Evolutionary conservation across 2,329 filamentous ascomycete species (phyloP).

Genomic region (Sarocladium kiliense): DNA sequence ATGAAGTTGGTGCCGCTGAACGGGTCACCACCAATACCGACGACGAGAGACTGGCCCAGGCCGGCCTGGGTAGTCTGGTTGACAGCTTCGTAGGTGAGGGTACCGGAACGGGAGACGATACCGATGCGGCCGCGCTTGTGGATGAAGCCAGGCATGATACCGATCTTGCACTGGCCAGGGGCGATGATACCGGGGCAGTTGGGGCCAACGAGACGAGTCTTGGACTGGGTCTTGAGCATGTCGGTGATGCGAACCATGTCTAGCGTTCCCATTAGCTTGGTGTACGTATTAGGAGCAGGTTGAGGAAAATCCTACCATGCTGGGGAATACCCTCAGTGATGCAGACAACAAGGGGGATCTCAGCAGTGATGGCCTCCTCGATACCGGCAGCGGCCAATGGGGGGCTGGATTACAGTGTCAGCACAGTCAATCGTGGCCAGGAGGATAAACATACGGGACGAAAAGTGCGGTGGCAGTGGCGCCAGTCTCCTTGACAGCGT

Average conservation of each 20-base stretch:
- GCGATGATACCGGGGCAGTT: slow-evolving; percentile 87
- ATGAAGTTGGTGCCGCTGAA: slow-evolving; percentile 99
- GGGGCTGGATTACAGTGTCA: slow-evolving; percentile 56
- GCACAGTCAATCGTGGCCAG: not conserved
- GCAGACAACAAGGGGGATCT: slow-evolving; percentile 92
- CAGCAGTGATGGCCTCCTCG: slow-evolving; percentile 89
- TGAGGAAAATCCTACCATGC: slow-evolving; percentile 60
- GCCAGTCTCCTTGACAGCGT: slow-evolving; percentile 85
- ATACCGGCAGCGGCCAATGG: slow-evolving; percentile 91
- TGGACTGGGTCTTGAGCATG: slow-evolving; percentile 95
- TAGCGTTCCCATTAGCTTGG: slow-evolving; percentile 27
- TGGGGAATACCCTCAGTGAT: slow-evolving; percentile 98
- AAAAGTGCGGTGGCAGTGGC: slow-evolving; percentile 93
- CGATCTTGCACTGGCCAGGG: slow-evolving; percentile 97
- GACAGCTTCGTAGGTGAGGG: slow-evolving; percentile 98
- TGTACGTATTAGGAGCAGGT: slow-evolving; percentile 10
- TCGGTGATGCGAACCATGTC: slow-evolving; percentile 99
- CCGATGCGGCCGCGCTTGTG: slow-evolving; percentile 99
- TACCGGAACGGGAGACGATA: slow-evolving; percentile 97
- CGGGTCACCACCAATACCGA: slow-evolving; percentile 96
- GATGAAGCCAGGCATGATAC: slow-evolving; percentile 99
- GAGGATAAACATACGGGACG: slow-evolving; percentile 66
- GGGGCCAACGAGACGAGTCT: slow-evolving; percentile 89
- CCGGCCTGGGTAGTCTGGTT: slow-evolving; percentile 98
- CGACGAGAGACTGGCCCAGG: slow-evolving; percentile 94